phyloP scores from a whole-genome alignment of 345 rosid species.

The Arabis alpina region DNA sequence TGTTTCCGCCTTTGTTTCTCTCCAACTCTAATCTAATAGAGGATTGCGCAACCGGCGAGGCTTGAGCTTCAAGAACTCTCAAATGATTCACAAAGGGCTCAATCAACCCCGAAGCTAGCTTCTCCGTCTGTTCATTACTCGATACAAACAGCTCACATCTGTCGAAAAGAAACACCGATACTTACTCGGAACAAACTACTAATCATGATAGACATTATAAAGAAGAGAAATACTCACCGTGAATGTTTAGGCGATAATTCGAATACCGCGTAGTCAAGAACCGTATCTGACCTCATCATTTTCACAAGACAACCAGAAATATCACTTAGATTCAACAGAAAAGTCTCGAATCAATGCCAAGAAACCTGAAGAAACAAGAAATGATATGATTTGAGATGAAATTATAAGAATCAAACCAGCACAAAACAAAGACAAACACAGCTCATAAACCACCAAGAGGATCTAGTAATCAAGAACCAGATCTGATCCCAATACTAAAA shows the following conservation, averaged over 20 bases:
- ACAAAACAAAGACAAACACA: no score
- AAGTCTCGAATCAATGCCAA: background rate
- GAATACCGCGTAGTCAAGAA: slow-evolving; percentile 79
- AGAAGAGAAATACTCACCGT: slow-evolving; percentile 49
- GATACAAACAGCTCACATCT: slow-evolving; percentile 76
- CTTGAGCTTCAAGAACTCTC: slow-evolving; percentile 74
- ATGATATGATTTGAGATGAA: no score
- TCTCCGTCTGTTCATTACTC: slow-evolving; percentile 72
- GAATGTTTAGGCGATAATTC: slow-evolving; percentile 78
- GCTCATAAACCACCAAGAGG: background rate
- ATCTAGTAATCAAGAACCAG: slow-evolving; percentile 15
- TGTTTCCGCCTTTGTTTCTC: slow-evolving; percentile 43
- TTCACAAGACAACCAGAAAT: slow-evolving; percentile 6
- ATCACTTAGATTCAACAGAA: slow-evolving; percentile 13
- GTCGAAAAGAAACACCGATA: background rate
- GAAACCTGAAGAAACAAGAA: slow-evolving; percentile 37
- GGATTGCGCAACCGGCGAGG: slow-evolving; percentile 52
- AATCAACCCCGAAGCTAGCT: slow-evolving; percentile 84
- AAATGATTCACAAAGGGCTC: slow-evolving; percentile 81
- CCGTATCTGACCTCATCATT: slow-evolving; percentile 61
- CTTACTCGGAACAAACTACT: no score
- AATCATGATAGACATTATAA: background rate
- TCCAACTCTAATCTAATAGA: slow-evolving; percentile 66
- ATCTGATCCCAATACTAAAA: slow-evolving; percentile 22
- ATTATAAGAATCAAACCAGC: no score